Evolutionary conservation across 805 yeast genomes (phyloP).

Genomic region (Saccharomycopsis sp.): DNA sequence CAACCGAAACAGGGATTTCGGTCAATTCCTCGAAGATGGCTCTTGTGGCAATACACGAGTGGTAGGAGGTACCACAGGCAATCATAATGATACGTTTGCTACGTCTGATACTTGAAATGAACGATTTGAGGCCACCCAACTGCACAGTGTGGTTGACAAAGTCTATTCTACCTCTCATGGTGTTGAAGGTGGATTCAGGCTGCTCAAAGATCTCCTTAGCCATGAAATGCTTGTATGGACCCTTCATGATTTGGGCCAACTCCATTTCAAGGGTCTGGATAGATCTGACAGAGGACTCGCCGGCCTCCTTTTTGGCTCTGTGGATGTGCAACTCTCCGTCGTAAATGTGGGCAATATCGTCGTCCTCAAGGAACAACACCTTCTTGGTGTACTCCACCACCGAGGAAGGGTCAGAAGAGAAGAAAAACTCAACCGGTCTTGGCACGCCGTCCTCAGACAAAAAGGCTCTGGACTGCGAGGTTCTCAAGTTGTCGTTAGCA

Average conservation of each 20-base stretch:
- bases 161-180: slow-evolving; percentile 99
- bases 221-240: slow-evolving; percentile 94
- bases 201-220: slow-evolving; percentile 98
- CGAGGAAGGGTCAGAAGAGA: slow-evolving; percentile 96
- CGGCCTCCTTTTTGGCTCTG: slow-evolving; percentile 83
- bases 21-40: slow-evolving; percentile 94
- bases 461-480: slow-evolving; percentile 94
- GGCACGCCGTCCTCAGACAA: slow-evolving; percentile 89
- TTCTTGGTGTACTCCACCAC: slow-evolving; percentile 95
- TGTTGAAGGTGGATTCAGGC: slow-evolving; percentile 96
- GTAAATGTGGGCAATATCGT: slow-evolving; percentile 96
- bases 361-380: slow-evolving; percentile 93
- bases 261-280: slow-evolving; percentile 97
- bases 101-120: slow-evolving; percentile 82
- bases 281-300: slow-evolving; percentile 88
- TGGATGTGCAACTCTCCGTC: slow-evolving; percentile 98
- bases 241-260: slow-evolving; percentile 96
- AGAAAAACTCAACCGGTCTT: slow-evolving; percentile 90
- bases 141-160: slow-evolving; percentile 70
- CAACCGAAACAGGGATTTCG: slow-evolving; percentile 89
- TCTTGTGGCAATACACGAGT: slow-evolving; percentile 95
- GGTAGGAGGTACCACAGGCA: slow-evolving; percentile 99
- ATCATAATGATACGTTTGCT: slow-evolving; percentile 95
- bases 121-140: slow-evolving; percentile 84
- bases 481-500: slow-evolving; percentile 58